Evolutionary conservation across 768 basidiomycete species (phyloP), one percentile per base, ranked within the genome.

Genomic region (Cystoderma amianthinum): DNA sequence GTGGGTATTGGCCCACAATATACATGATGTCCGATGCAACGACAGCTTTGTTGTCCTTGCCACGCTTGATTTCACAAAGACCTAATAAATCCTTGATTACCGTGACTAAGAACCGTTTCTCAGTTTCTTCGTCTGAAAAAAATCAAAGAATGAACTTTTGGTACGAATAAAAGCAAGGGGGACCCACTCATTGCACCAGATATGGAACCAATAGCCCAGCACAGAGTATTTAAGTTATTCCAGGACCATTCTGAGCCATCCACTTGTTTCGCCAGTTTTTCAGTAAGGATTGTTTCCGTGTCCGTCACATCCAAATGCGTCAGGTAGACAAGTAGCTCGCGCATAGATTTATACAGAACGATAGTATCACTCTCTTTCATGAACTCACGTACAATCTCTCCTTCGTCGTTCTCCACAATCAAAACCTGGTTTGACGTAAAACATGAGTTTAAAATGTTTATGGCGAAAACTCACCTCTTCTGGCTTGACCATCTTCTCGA

Each of bases 201-300:
- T 46, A 99, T 98, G 1, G 94, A 97, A 44, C 96, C 96, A 53
- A 98, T 99, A 41, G 96, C 96, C 96, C 96, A 99, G 63, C 96
- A 99, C 9, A 99, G 80, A 3, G 95, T 97, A 64, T 98, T 99
- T 42, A 98, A 71, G 60, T 98, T 98, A 53, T 96, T 88, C 96
- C 96, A 99, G 19, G 93, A 96, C 96, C 96, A 99, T 63, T 99
- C 96, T 9, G 85, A 80, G 12, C 91, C 92, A 54, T 97, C 93
- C 9, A 96, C 94, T 72, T 99, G 96, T 64, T 94, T 96, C 32
- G 88, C 76, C 38, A 98, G 73, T 63, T 99, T 99, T 67, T 97
- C 95, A 28, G 94, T 96, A 54, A 99, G 72, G 63, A 99, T 97
- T 25, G 80, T 89, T 68, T 99, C 96, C 21, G 96, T 97, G 58